Percentiles rank a stretch among this genome's conserved stretches.
phyloP scores from a whole-genome alignment of 2,329 filamentous ascomycete species.

The Venturia oleaginea region DNA sequence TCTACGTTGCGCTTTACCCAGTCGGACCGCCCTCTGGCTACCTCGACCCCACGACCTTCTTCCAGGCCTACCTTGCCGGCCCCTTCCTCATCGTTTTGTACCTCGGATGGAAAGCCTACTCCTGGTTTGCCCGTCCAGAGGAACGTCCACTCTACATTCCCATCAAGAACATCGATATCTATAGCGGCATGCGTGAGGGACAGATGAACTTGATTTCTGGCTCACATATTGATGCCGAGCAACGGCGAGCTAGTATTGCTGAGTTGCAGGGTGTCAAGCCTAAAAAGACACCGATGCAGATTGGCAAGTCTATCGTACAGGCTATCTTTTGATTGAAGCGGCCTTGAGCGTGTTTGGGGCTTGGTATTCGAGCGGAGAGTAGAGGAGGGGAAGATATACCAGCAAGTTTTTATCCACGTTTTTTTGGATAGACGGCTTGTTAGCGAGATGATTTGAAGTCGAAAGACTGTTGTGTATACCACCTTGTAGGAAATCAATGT shows the following conservation, averaged over 20 bases:
- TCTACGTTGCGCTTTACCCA: constrained; percentile 26
- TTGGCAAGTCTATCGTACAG: constrained; percentile 5
- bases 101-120: constrained; percentile 13
- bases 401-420: neutral
- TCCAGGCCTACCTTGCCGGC: constrained; percentile 13
- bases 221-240: constrained; percentile 19
- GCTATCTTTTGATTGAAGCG: constrained; percentile 10
- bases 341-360: neutral
- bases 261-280: constrained; percentile 24
- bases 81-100: constrained; percentile 12
- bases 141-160: constrained; percentile 25
- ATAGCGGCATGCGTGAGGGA: constrained; percentile 28
- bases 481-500: neutral
- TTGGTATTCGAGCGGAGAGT: neutral
- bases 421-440: neutral
- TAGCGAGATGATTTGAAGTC: neutral
- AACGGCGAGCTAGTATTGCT: constrained; percentile 24
- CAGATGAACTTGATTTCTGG: constrained; percentile 19
- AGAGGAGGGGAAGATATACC: neutral
- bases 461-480: neutral
- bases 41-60: constrained; percentile 10
- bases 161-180: constrained; percentile 28
- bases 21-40: constrained; percentile 14
- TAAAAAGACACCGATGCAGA: constrained; percentile 17
- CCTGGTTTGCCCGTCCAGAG: constrained; percentile 19